Percentiles rank a stretch among this genome's conserved stretches.
phyloP scores from a whole-genome alignment of 306 rosid species.

The Herpetospermum pedunculosum region DNA sequence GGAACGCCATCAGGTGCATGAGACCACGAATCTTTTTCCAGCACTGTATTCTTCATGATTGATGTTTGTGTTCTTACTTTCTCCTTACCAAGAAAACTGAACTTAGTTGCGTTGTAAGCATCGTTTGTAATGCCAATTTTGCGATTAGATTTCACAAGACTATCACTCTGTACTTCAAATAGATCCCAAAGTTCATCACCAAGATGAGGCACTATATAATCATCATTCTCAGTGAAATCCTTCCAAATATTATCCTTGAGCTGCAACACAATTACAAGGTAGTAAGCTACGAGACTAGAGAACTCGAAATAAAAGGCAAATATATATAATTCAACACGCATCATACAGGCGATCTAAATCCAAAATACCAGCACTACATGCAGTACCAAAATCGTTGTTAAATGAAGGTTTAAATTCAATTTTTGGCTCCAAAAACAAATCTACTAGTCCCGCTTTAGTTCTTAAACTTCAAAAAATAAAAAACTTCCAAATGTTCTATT shows the following conservation, averaged over 20 bases:
- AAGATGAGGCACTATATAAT: conserved; percentile 39
- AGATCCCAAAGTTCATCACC: conserved; percentile 23
- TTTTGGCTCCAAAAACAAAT: not conserved
- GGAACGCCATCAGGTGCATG: conserved; percentile 33
- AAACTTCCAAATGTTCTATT: not conserved
- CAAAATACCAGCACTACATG: not conserved
- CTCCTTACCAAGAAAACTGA: conserved; percentile 23
- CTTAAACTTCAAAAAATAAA: not conserved
- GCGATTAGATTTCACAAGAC: conserved; percentile 23
- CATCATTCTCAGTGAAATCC: conserved; percentile 41
- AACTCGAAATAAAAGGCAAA: not conserved
- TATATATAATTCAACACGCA: not conserved
- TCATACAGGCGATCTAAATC: not conserved
- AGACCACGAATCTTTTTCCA: conserved; percentile 57
- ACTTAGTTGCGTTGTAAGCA: conserved; percentile 23
- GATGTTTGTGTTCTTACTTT: conserved; percentile 18
- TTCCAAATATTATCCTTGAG: conserved; percentile 50
- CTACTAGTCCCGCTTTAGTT: not conserved
- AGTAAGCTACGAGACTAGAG: not conserved
- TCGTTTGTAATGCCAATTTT: conserved; percentile 20
- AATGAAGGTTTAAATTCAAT: not conserved
- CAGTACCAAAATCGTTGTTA: not conserved
- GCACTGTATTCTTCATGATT: conserved; percentile 27
- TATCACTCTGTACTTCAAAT: conserved; percentile 23
- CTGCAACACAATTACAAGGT: conserved; percentile 33